Base-by-base conservation (phyloP, 2,329 filamentous ascomycete species). In the Pestalotiopsis sp. region DNA sequence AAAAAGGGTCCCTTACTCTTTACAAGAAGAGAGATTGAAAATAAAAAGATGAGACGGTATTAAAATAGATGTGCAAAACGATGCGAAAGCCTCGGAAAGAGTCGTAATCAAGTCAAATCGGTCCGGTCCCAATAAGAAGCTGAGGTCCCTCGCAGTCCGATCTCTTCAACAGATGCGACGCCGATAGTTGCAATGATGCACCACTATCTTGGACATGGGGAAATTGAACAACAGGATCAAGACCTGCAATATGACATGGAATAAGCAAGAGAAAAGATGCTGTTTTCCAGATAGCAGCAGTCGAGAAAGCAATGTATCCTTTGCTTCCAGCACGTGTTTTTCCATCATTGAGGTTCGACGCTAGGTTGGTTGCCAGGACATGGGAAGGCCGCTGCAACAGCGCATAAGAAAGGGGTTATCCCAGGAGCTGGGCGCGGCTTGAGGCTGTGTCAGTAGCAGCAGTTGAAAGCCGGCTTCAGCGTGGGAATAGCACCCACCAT, bases 261-360 rank as follows among this genome's bases (percentile, higher is more conserved):
- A 9, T n/a, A 52, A 52, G 27, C 23, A 59, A 27, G 57, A 36
- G 14, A 27, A 59, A 59, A 23, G 9, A 31, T 25, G 57, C n/a
- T n/a, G 13, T 23, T 58, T 59, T 59, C 27, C 57, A 27, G 17
- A 36, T 36, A 59, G 14, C 38, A 63, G 27, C 38, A 23, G 14
- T 59, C 59, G 12, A 58, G 64, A 45, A 57, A 27, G 49, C 52
- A 58, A 65, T 39, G 64, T 45, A 58, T 52, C 64, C 55, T 60
- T 38, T 60, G 55, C 64, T 66, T 60, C 64, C 31, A 59, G 64
- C 64, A 66, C 64, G 64, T 66, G 64, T 66, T 66, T 59, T 38
- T 36, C 57, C 27, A 27, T 59, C 57, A 59, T 23, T 59, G 57
- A 36, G 20, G 36, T 64, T 36, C 31, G 31, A 36, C 31, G 31